These are phyloP conservation scores for Coix lacrymajobi DNA, from an alignment of 176 grass and related monocot species.

Conservation along the genomic window DNA sequence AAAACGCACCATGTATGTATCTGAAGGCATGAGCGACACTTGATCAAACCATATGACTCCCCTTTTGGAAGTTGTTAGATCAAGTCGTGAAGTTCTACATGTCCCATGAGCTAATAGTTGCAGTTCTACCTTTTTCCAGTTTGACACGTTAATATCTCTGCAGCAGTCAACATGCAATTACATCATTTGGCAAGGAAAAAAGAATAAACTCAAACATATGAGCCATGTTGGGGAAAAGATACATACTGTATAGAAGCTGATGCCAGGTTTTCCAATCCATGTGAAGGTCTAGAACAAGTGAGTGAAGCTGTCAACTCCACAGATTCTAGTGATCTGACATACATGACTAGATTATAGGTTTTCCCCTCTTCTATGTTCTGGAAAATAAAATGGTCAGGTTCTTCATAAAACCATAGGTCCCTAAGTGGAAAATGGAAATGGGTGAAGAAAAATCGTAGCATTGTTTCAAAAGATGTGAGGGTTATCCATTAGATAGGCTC, in stretches of 20 bases:
- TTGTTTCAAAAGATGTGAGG: background rate
- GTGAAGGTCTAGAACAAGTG: conserved; percentile 3
- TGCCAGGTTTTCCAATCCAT: conserved; percentile 4
- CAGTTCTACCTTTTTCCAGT: too few relatives aligned
- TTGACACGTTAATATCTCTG: background rate
- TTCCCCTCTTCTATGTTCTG: background rate
- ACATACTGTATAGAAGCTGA: conserved; percentile 9
- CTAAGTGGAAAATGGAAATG: background rate
- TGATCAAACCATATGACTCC: too few relatives aligned
- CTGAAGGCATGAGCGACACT: background rate
- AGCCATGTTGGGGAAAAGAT: background rate
- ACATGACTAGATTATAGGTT: background rate
- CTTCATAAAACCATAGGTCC: background rate
- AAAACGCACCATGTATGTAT: background rate
- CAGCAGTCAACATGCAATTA: background rate
- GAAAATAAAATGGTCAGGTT: background rate
- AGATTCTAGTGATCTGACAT: background rate
- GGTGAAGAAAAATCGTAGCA: background rate
- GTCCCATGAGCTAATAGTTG: too few relatives aligned
- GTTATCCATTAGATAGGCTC: background rate
- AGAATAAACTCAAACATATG: background rate
- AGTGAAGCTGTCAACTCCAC: conserved; percentile 13
- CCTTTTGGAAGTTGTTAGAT: too few relatives aligned
- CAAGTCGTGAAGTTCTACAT: too few relatives aligned
- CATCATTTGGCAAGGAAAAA: background rate